Evolutionary conservation across 1,284 basidiomycete species (phyloP).

Genomic region (Malassezia obtusa): DNA sequence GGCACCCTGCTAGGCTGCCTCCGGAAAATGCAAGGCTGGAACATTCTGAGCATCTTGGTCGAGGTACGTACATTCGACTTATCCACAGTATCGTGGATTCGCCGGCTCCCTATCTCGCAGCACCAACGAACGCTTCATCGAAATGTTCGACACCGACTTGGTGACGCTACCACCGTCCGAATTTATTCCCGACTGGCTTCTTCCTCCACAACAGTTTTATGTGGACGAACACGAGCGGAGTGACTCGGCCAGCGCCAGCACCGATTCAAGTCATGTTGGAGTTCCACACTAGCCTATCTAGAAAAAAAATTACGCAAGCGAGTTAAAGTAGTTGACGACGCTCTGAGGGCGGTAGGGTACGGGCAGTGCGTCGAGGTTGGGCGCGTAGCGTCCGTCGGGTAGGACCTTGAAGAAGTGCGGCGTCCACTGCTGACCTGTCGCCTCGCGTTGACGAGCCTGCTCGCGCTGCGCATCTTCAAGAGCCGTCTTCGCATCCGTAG

Average conservation of each 20-base stretch:
- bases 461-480: constrained; percentile 91
- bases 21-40: constrained; percentile 40
- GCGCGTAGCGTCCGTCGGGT: constrained; percentile 48
- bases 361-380: constrained; percentile 27
- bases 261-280: not conserved
- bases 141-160: constrained; percentile 45
- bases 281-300: no score
- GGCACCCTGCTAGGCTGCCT: constrained; percentile 40
- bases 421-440: constrained; percentile 59
- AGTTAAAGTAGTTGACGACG: constrained; percentile 27
- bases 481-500: constrained; percentile 75
- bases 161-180: constrained; percentile 29
- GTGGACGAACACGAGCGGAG: constrained; percentile 25
- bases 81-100: constrained; percentile 33
- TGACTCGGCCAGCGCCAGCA: not conserved
- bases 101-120: constrained; percentile 33
- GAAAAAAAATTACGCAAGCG: no score
- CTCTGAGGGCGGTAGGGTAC: constrained; percentile 23
- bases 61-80: constrained; percentile 5
- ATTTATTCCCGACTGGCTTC: constrained; percentile 31
- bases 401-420: constrained; percentile 71
- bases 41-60: constrained; percentile 40
- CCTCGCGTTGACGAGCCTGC: constrained; percentile 65
- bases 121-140: constrained; percentile 42
- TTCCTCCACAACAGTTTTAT: constrained; percentile 20